These are phyloP conservation scores for Trichoderma erinaceum DNA, from an alignment of 495 filamentous ascomycete genomes.

Conservation along the genomic window DNA sequence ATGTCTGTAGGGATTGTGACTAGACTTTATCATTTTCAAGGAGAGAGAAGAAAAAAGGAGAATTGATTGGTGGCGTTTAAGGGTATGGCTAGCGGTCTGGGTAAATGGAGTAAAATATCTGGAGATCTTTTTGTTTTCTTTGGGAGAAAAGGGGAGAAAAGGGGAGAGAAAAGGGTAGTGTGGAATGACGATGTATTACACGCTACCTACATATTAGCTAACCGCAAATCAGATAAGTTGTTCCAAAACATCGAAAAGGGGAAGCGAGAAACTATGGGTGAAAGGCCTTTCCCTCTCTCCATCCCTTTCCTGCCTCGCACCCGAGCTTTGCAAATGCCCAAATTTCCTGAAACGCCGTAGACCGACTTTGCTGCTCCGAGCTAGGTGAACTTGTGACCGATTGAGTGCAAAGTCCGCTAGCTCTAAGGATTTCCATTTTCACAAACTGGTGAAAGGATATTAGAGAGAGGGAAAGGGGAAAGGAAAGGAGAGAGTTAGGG, in stretches of 20 bases:
- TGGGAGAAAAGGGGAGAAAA: too few relatives aligned
- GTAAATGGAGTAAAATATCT: not conserved
- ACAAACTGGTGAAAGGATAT: not conserved
- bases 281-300: not conserved
- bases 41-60: not conserved
- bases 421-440: not conserved
- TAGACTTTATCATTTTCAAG: too few relatives aligned
- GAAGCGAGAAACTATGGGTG: slow-evolving; percentile 4
- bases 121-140: not conserved
- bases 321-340: not conserved
- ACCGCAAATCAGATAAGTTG: not conserved
- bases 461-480: not conserved
- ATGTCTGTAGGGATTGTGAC: slow-evolving; percentile 36
- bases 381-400: not conserved
- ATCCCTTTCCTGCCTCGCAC: not conserved
- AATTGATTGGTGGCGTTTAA: not conserved
- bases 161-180: not conserved
- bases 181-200: slow-evolving; percentile 7
- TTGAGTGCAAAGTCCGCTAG: not conserved
- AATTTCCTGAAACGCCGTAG: slow-evolving; percentile 4
- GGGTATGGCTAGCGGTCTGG: not conserved
- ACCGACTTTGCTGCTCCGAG: slow-evolving; percentile 12
- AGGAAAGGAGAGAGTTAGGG: not conserved
- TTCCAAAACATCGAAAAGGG: not conserved
- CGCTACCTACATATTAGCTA: slow-evolving; percentile 8